phyloP scores from a whole-genome alignment of 257 asterid genomes.

The Thymus quinquecostatus region DNA sequence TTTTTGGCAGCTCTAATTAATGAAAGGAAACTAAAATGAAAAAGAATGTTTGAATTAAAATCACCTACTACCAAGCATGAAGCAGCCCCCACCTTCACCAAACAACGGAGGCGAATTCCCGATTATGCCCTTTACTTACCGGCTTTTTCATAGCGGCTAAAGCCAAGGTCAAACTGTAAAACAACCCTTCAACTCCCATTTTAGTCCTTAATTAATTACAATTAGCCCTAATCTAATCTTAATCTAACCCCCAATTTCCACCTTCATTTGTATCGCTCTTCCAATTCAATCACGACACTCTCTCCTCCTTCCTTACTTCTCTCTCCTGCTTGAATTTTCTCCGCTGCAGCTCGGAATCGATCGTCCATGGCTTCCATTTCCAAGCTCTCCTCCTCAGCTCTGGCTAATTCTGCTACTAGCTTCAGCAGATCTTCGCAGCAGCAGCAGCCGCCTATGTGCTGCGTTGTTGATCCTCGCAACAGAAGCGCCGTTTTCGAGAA shows the following conservation, averaged over 20 bases:
- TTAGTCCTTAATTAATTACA: slow-evolving; percentile 16
- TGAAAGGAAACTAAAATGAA: too few species aligned
- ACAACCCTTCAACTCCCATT: slow-evolving; percentile 31
- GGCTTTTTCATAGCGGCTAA: slow-evolving; percentile 35
- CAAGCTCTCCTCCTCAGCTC: slow-evolving; percentile 52
- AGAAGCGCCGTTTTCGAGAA: slow-evolving; percentile 31
- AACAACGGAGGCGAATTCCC: slow-evolving; percentile 10
- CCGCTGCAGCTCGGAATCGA: not conserved
- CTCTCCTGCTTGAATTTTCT: not conserved
- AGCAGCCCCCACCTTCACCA: slow-evolving; percentile 25
- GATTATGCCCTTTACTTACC: slow-evolving; percentile 24
- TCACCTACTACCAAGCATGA: slow-evolving; percentile 23
- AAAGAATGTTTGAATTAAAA: not conserved
- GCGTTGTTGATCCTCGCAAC: slow-evolving; percentile 48
- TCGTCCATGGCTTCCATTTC: slow-evolving; percentile 72
- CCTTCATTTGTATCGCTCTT: slow-evolving; percentile 38
- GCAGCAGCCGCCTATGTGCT: slow-evolving; percentile 44
- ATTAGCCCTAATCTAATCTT: slow-evolving; percentile 14
- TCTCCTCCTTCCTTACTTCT: not conserved
- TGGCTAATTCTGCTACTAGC: slow-evolving; percentile 37
- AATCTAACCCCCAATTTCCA: slow-evolving; percentile 1
- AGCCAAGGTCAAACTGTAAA: slow-evolving; percentile 41
- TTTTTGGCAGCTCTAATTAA: too few species aligned
- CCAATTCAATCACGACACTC: not conserved
- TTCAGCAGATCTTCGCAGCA: slow-evolving; percentile 44